Evolutionary conservation across 202 grass and related monocot species (phyloP).

Genomic region (Hordeum pubiflorum): DNA sequence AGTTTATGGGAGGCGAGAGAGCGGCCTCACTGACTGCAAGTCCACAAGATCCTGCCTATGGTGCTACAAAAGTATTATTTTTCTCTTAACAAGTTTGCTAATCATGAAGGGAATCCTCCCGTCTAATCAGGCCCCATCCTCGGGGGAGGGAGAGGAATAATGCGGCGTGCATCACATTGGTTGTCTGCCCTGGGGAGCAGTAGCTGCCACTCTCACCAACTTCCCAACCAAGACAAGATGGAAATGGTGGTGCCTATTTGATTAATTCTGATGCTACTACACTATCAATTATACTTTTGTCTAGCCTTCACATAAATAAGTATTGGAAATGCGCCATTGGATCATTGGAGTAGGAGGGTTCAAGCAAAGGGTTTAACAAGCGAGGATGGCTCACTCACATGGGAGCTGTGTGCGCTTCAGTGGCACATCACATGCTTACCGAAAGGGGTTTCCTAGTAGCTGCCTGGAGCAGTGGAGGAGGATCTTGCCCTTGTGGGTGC

Average conservation of each 20-base stretch:
- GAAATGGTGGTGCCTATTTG: slow-evolving; percentile 17
- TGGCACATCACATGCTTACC: slow-evolving; percentile 31
- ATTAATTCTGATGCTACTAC: neutral
- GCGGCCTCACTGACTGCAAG: slow-evolving; percentile 20
- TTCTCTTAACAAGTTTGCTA: slow-evolving; percentile 36
- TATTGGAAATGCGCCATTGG: slow-evolving; percentile 16
- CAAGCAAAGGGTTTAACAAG: slow-evolving; percentile 34
- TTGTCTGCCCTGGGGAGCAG: slow-evolving; percentile 40
- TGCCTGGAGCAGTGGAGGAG: slow-evolving; percentile 23
- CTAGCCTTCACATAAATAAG: neutral
- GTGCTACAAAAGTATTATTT: slow-evolving; percentile 1
- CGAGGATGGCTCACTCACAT: slow-evolving; percentile 41
- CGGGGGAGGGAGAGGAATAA: slow-evolving; percentile 32
- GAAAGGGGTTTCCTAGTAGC: slow-evolving; percentile 30
- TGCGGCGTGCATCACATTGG: slow-evolving; percentile 40
- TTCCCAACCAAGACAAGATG: slow-evolving; percentile 47
- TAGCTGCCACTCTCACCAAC: slow-evolving; percentile 44
- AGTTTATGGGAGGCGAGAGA: neutral
- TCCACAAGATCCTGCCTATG: slow-evolving; percentile 24
- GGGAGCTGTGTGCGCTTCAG: slow-evolving; percentile 37
- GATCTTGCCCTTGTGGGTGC: slow-evolving; percentile 32
- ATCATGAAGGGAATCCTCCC: slow-evolving; percentile 40
- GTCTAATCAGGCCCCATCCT: slow-evolving; percentile 42
- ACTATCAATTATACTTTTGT: neutral
- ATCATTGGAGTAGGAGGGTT: slow-evolving; percentile 35